Evolutionary conservation across 345 rosid genomes (phyloP).

Genomic region (Eucalyptus sideroxylon): DNA sequence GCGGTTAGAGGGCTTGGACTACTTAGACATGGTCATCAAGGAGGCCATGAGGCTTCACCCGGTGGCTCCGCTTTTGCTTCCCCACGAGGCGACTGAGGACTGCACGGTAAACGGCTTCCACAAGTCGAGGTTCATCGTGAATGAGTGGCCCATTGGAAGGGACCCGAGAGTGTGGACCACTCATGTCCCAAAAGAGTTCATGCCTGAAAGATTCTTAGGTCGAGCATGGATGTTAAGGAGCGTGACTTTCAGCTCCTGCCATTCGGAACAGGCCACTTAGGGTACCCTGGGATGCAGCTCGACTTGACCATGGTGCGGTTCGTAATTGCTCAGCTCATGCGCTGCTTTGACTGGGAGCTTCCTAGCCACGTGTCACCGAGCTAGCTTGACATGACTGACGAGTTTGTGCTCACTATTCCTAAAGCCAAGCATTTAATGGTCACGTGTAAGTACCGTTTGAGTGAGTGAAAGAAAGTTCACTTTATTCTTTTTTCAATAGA

Average conservation of each 20-base stretch:
- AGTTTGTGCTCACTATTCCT: slow-evolving; percentile 10
- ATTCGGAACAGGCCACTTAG: slow-evolving; percentile 25
- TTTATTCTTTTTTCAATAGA: neutral
- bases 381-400: slow-evolving; percentile 31
- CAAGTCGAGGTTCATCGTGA: slow-evolving; percentile 11
- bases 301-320: slow-evolving; percentile 8
- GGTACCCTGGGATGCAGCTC: slow-evolving; percentile 30
- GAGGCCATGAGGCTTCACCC: no score
- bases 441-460: slow-evolving; percentile 4
- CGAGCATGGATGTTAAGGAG: slow-evolving; percentile 11
- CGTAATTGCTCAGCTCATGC: slow-evolving; percentile 21
- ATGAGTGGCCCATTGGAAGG: slow-evolving; percentile 27
- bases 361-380: slow-evolving; percentile 1
- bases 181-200: slow-evolving; percentile 12
- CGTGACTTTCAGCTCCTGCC: slow-evolving; percentile 30
- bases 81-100: slow-evolving; percentile 15
- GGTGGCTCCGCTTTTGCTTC: slow-evolving; percentile 12
- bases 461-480: neutral
- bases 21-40: no score
- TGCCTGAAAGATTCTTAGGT: slow-evolving; percentile 24
- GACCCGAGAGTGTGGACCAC: slow-evolving; percentile 11
- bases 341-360: slow-evolving; percentile 42
- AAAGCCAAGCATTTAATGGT: slow-evolving; percentile 23
- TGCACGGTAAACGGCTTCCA: slow-evolving; percentile 7
- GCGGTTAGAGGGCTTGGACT: no score